Conservation (phyloP, 1,284 basidiomycete genomes). For the Ganoderma meredithae region DNA sequence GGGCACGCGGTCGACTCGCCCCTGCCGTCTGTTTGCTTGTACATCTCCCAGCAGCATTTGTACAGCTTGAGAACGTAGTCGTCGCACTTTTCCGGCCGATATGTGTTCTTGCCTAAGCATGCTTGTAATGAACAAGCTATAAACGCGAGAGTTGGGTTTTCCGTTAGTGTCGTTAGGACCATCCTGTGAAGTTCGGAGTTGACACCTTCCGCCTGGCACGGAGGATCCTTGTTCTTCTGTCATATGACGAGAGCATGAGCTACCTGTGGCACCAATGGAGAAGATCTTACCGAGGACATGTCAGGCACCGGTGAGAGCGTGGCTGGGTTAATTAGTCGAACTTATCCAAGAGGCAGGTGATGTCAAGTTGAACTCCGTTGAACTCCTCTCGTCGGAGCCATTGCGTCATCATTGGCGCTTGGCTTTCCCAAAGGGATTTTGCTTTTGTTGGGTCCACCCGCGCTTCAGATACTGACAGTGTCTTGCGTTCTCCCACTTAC, state of each 20-base stretch:
- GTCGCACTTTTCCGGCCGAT: slow-evolving; percentile 68
- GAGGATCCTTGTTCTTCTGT: slow-evolving; percentile 16
- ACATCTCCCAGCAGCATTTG: slow-evolving; percentile 65
- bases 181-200: neutral
- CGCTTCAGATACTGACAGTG: too few relatives aligned
- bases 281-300: neutral
- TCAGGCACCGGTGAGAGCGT: too few relatives aligned
- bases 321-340: too few relatives aligned
- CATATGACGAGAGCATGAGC: neutral
- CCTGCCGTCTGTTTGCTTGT: slow-evolving; percentile 49
- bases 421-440: neutral
- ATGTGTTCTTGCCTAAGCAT: slow-evolving; percentile 71
- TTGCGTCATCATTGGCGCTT: neutral
- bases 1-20: slow-evolving; percentile 72
- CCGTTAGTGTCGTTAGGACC: neutral
- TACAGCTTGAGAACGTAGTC: slow-evolving; percentile 59
- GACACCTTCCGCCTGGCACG: slow-evolving; percentile 27
- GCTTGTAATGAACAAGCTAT: slow-evolving; percentile 68
- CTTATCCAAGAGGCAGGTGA: too few relatives aligned
- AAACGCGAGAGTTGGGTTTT: neutral
- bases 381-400: neutral
- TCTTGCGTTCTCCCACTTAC: too few relatives aligned
- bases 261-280: neutral
- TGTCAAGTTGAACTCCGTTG: too few relatives aligned
- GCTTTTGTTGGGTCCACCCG: too few relatives aligned